Evolutionary conservation across 352 stramenopile species (phyloP).

Genomic region (Phytopythium kandeliae): DNA sequence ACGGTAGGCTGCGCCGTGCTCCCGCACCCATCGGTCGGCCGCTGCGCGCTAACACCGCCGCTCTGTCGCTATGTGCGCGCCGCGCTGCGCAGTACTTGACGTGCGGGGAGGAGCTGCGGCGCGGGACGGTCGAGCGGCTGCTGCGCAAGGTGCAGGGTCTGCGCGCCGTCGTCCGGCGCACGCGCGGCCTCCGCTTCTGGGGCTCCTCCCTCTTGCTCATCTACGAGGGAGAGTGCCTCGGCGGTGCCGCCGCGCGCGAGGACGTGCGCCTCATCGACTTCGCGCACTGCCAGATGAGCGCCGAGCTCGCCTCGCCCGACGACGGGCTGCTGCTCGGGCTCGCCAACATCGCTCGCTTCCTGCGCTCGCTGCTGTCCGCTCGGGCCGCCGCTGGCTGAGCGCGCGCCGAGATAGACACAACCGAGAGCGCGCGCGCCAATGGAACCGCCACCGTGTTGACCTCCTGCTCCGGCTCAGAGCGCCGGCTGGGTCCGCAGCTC

Average conservation of each 20-base stretch:
- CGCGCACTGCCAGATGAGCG: conserved; percentile 69
- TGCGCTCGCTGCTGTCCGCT: conserved; percentile 28
- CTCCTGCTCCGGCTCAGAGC: background rate
- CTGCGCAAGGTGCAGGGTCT: conserved; percentile 39
- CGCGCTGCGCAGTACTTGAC: conserved; percentile 53
- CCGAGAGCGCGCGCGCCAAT: too few species aligned
- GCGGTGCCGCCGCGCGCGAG: conserved; percentile 10
- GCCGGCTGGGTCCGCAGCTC: conserved; percentile 22
- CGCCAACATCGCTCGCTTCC: conserved; percentile 43
- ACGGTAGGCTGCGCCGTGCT: conserved; percentile 34
- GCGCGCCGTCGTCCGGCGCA: conserved; percentile 30
- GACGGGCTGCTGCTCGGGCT: conserved; percentile 65
- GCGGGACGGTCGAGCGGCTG: conserved; percentile 35
- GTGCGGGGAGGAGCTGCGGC: conserved; percentile 32
- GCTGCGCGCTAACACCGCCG: too few species aligned
- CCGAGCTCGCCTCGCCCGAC: conserved; percentile 38
- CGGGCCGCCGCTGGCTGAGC: background rate
- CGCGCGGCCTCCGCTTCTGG: conserved; percentile 66
- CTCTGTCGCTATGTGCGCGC: too few species aligned
- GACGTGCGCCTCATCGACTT: conserved; percentile 78
- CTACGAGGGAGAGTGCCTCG: conserved; percentile 58
- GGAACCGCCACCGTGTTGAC: too few species aligned
- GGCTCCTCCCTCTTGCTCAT: conserved; percentile 66
- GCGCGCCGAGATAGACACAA: too few species aligned
- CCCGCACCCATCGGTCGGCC: too few species aligned